Percentiles rank a stretch among this genome's conserved stretches.
Evolutionary conservation across 192 early-diverging fungal species (phyloP).

Genomic region (Linnemannia schmuckeri): DNA sequence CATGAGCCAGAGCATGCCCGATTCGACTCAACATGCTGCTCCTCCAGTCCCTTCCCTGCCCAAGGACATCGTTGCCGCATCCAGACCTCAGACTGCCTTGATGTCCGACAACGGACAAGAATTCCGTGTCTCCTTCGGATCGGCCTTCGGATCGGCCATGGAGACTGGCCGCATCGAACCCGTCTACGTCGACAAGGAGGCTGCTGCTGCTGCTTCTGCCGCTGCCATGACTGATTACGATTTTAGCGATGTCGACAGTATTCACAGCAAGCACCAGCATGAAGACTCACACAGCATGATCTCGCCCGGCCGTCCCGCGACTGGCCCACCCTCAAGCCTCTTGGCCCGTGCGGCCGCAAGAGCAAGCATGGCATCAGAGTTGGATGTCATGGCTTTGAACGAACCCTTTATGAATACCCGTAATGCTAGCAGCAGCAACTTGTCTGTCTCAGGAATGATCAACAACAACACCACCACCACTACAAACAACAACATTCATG

Average conservation of each 20-base stretch:
- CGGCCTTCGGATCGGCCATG: background rate
- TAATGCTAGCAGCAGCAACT: constrained; percentile 7
- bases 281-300: background rate
- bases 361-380: constrained; percentile 33
- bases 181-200: background rate
- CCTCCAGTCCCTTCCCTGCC: constrained; percentile 45
- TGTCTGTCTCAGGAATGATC: background rate
- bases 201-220: background rate
- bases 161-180: constrained; percentile 21
- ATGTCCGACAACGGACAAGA: constrained; percentile 19
- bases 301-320: constrained; percentile 37
- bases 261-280: background rate
- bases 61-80: constrained; percentile 11
- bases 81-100: background rate
- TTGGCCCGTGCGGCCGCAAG: constrained; percentile 43
- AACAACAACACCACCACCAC: background rate
- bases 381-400: constrained; percentile 12
- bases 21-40: constrained; percentile 1
- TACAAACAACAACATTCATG: background rate
- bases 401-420: constrained; percentile 5
- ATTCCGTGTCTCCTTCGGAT: constrained; percentile 38
- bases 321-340: constrained; percentile 40
- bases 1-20: constrained; percentile 45
- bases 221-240: background rate
- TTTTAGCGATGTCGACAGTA: background rate